phyloP scores from a whole-genome alignment of 2,329 filamentous ascomycete genomes.

The Bipolaris sorokiniana region DNA sequence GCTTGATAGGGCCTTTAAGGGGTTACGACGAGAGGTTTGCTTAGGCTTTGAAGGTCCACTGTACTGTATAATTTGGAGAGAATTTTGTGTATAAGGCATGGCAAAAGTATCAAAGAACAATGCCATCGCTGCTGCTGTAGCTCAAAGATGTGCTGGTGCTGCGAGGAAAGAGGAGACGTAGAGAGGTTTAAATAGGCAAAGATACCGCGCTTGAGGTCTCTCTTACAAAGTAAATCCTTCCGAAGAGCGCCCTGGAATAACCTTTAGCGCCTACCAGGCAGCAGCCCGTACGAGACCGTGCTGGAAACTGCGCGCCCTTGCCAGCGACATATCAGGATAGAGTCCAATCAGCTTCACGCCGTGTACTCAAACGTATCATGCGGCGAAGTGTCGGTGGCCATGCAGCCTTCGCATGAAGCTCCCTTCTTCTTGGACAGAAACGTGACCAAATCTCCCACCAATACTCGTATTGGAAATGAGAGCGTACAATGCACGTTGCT shows the following conservation, averaged over 20 bases:
- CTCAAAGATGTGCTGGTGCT: slow-evolving; percentile 9
- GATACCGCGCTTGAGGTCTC: slow-evolving; percentile 10
- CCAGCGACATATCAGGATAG: slow-evolving; percentile 8
- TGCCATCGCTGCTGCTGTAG: slow-evolving; percentile 14
- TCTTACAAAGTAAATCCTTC: slow-evolving; percentile 6
- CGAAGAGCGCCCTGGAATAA: slow-evolving; percentile 8
- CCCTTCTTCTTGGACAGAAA: slow-evolving; percentile 8
- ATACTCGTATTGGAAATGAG: slow-evolving; percentile 9
- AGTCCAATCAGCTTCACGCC: slow-evolving; percentile 14
- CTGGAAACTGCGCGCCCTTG: slow-evolving; percentile 12
- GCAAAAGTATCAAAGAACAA: slow-evolving; percentile 12
- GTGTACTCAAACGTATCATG: slow-evolving; percentile 3
- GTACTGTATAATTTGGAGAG: slow-evolving; percentile 17
- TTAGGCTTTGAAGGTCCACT: slow-evolving; percentile 14
- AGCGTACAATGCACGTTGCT: slow-evolving; percentile 14
- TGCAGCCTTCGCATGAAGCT: slow-evolving; percentile 18
- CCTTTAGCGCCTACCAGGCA: slow-evolving; percentile 10
- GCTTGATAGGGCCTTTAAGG: slow-evolving; percentile 8
- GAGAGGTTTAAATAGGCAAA: slow-evolving; percentile 23
- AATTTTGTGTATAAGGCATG: background rate
- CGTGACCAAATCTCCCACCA: slow-evolving; percentile 7
- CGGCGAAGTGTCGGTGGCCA: slow-evolving; percentile 10
- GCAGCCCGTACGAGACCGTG: slow-evolving; percentile 9
- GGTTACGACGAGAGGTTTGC: slow-evolving; percentile 12
- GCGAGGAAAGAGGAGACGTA: slow-evolving; percentile 11